Percentiles rank a stretch among this genome's conserved stretches.
Conservation (phyloP, 495 filamentous ascomycete genomes). For the Daldinia loculata region DNA sequence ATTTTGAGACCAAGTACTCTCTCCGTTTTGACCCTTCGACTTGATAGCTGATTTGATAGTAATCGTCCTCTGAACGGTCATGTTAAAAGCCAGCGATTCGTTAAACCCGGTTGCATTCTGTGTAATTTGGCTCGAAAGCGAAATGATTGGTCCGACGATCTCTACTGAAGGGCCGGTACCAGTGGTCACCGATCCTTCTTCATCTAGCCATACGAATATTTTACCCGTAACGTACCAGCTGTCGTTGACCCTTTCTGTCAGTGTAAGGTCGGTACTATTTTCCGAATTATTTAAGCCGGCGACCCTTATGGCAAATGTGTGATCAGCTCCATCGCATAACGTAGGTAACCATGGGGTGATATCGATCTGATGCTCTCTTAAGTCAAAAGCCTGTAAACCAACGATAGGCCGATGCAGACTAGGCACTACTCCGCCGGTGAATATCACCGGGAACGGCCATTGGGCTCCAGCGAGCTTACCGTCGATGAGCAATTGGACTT, state of each 20-base stretch:
- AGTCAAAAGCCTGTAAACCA: slow-evolving; percentile 83
- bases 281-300: slow-evolving; percentile 66
- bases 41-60: slow-evolving; percentile 56
- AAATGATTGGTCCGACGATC: slow-evolving; percentile 43
- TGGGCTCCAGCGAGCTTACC: slow-evolving; percentile 76
- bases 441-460: slow-evolving; percentile 88
- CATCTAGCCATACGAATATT: slow-evolving; percentile 76
- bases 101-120: slow-evolving; percentile 62
- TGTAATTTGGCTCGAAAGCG: slow-evolving; percentile 49
- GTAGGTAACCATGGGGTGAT: slow-evolving; percentile 78
- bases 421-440: slow-evolving; percentile 85
- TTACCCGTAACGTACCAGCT: slow-evolving; percentile 88
- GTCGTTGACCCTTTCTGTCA: slow-evolving; percentile 67
- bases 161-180: slow-evolving; percentile 45
- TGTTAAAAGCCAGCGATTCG: slow-evolving; percentile 67
- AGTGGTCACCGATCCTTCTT: slow-evolving; percentile 61
- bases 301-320: slow-evolving; percentile 77
- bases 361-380: slow-evolving; percentile 84
- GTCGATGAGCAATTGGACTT: slow-evolving; percentile 83
- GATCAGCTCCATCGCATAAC: slow-evolving; percentile 68
- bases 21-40: slow-evolving; percentile 56
- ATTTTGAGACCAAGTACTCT: slow-evolving; percentile 67
- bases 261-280: slow-evolving; percentile 43
- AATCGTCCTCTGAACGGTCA: slow-evolving; percentile 64
- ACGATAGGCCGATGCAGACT: slow-evolving; percentile 84